Evolutionary conservation across 2,329 filamentous ascomycete genomes (phyloP), one percentile per base, ranked within the genome.

Genomic region (Ophiosphaerella narmari): DNA sequence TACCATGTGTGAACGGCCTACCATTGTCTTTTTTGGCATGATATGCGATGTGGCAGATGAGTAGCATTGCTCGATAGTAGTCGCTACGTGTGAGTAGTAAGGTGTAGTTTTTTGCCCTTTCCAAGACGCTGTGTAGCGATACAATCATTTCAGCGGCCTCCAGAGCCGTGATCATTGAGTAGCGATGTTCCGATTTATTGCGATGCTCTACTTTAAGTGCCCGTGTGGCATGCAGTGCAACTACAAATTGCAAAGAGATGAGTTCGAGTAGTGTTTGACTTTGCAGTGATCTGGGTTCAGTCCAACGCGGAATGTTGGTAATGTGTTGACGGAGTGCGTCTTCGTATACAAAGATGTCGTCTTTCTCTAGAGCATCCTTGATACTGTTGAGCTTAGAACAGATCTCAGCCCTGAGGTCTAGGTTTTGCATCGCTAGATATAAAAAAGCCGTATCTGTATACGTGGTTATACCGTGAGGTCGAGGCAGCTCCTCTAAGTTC

Each of bases 241-340:
- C 41, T 11, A 69, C 43, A 35, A 58, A 66, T 35, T 69, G 66
- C 8, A 57, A 59, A n/a, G 68, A 54, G 26, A 64, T 62, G 14
- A 69, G 54, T 33, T 66, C 60, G 2, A 70, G 54, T 36, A 61
- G 59, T 2, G 52, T 55, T 37, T 46, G 46, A 21, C 53, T 54
- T 40, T 62, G 55, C 1, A 54, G 31, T 3, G 56, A 32, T 26
- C 36, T 45, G 9, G 48, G 33, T 3, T 59, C 50, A 2, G 43
- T 18, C 58, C 56, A 65, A 16, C 26, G 40, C 2, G 62, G 60
- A 9, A 60, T 40, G 2, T 35, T 40, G 12, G 18, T 26, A 16
- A 60, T 45, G 2, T 47, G 35, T 45, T 23, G 26, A 48, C 53
- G 48, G 39, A 59, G 26, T 14, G 46, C 38, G 23, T 55, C 24